phyloP scores from a whole-genome alignment of 352 stramenopile species.

The Globisporangium spinosum region DNA sequence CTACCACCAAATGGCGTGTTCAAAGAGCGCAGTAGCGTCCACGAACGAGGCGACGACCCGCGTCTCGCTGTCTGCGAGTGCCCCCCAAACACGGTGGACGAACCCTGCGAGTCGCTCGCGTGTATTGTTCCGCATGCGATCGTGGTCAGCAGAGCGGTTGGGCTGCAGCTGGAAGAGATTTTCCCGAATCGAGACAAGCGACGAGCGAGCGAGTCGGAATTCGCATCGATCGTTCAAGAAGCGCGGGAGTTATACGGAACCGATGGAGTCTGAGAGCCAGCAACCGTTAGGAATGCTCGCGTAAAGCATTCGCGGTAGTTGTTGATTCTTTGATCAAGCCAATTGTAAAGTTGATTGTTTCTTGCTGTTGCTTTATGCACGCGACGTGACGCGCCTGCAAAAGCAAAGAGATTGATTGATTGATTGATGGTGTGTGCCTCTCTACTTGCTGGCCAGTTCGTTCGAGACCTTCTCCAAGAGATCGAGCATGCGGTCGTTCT shows the following conservation, averaged over 20 bases:
- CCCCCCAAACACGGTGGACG: constrained; percentile 20
- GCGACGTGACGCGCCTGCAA: not conserved
- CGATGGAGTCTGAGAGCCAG: constrained; percentile 6
- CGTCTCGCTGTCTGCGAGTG: constrained; percentile 44
- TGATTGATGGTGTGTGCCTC: no score
- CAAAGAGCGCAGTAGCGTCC: constrained; percentile 1
- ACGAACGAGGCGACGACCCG: constrained; percentile 26
- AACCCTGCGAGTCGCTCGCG: constrained; percentile 48
- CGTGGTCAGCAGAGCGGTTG: constrained; percentile 31
- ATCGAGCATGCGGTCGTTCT: constrained; percentile 93
- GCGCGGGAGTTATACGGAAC: constrained; percentile 13
- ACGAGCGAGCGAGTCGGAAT: constrained; percentile 5
- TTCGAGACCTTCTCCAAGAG: constrained; percentile 67
- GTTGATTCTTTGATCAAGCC: no score
- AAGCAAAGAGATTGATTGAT: not conserved
- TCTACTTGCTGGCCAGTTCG: constrained; percentile 27
- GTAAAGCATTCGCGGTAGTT: no score
- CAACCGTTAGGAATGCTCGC: not conserved
- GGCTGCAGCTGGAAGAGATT: constrained; percentile 14
- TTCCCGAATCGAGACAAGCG: constrained; percentile 4
- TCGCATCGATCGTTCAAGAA: constrained; percentile 14
- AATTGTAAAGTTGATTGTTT: not conserved
- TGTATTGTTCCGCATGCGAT: constrained; percentile 57
- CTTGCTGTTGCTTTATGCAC: not conserved
- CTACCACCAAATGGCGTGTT: constrained; percentile 14